A percentile compares a stretch with the other conserved stretches of the same genome.
Evolutionary conservation across 164 flowering plant species (phyloP).

Genomic region (Houttuynia cordata): DNA sequence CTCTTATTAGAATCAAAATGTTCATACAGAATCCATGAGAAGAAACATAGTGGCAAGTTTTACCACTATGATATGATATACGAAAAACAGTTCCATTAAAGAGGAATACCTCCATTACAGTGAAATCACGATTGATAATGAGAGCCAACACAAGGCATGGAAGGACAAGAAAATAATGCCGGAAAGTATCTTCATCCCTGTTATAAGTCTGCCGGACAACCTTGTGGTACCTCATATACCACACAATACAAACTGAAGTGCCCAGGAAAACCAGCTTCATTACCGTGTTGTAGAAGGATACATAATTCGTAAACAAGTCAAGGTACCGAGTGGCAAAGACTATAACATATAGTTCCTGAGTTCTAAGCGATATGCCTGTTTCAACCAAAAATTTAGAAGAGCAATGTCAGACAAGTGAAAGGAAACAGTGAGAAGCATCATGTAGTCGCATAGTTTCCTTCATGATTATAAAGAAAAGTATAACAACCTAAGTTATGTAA

Average conservation of each 20-base stretch:
- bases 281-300: constrained; percentile 40
- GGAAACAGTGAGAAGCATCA: too few relatives aligned
- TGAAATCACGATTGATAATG: constrained; percentile 21
- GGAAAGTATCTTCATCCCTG: constrained; percentile 46
- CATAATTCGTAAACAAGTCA: constrained; percentile 31
- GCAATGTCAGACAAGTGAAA: not conserved
- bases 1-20: too few relatives aligned
- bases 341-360: constrained; percentile 52
- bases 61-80: too few relatives aligned
- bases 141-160: constrained; percentile 40
- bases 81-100: not conserved
- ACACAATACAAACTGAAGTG: constrained; percentile 38
- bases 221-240: constrained; percentile 58
- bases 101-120: constrained; percentile 27
- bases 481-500: too few relatives aligned
- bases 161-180: constrained; percentile 30
- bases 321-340: constrained; percentile 46
- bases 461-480: too few relatives aligned
- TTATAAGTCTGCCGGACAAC: constrained; percentile 40
- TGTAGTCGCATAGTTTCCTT: too few relatives aligned
- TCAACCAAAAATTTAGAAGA: not conserved
- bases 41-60: too few relatives aligned
- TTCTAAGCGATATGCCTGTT: constrained; percentile 55
- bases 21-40: too few relatives aligned
- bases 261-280: constrained; percentile 57